Evolutionary conservation across 2,329 filamentous ascomycete genomes (phyloP).

Genomic region (Eutypella sp.): DNA sequence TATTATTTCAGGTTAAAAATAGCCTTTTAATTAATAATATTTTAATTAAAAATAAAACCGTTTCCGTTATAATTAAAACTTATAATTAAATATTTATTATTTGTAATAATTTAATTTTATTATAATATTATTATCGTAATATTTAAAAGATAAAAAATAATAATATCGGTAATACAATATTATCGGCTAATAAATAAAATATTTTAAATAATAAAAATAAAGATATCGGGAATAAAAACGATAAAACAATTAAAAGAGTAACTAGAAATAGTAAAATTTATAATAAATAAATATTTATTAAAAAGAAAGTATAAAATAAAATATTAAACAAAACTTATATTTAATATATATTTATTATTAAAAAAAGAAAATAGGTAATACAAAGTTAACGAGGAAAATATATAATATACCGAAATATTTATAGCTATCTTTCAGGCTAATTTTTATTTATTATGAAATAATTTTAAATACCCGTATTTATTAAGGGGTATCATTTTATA

Average conservation of each 20-base stretch:
- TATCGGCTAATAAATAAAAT: neutral
- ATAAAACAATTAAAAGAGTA: neutral
- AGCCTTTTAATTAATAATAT: conserved; percentile 1
- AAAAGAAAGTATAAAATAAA: neutral
- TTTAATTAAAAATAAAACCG: too few species aligned
- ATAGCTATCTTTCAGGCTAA: too few species aligned
- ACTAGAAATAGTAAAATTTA: neutral
- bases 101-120: neutral
- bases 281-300: conserved; percentile 1
- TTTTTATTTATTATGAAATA: too few species aligned
- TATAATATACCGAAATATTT: neutral
- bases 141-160: too few species aligned
- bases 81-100: neutral
- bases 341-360: neutral
- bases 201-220: too few species aligned
- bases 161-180: too few species aligned
- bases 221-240: too few species aligned
- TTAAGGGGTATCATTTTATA: too few species aligned
- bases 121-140: too few species aligned
- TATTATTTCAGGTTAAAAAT: conserved; percentile 2
- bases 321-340: neutral
- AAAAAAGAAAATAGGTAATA: neutral
- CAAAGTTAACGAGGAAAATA: neutral
- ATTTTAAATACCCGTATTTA: too few species aligned
- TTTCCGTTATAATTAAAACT: conserved; percentile 3